These are phyloP conservation scores for Singerocomus rubriflavus DNA, from an alignment of 1,284 basidiomycete genomes.

Conservation along the genomic window DNA sequence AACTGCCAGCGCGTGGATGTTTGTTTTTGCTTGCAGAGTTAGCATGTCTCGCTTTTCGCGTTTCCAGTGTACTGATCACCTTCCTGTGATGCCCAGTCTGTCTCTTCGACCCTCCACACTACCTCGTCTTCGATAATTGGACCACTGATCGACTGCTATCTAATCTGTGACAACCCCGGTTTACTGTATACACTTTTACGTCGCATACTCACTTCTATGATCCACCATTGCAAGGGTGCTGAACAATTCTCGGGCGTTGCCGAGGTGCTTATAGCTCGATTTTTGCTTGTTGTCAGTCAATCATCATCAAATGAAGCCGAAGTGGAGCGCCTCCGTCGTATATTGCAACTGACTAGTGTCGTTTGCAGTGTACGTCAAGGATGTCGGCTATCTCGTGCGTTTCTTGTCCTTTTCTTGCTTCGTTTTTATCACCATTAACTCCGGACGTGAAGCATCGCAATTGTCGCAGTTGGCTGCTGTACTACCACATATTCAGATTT, in stretches of 20 bases:
- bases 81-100: slow-evolving; percentile 45
- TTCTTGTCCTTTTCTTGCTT: background rate
- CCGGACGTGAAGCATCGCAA: slow-evolving; percentile 42
- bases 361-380: slow-evolving; percentile 62
- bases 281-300: slow-evolving; percentile 21
- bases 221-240: slow-evolving; percentile 73
- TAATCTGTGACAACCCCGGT: slow-evolving; percentile 44
- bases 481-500: slow-evolving; percentile 40
- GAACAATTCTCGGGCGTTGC: slow-evolving; percentile 62
- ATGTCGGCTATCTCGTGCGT: slow-evolving; percentile 56
- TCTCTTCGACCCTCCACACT: slow-evolving; percentile 78
- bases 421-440: background rate
- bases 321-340: slow-evolving; percentile 35
- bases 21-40: slow-evolving; percentile 74
- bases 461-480: slow-evolving; percentile 45
- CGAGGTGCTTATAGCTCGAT: slow-evolving; percentile 47
- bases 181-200: slow-evolving; percentile 55
- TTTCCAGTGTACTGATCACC: slow-evolving; percentile 3
- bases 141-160: slow-evolving; percentile 52
- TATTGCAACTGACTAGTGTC: slow-evolving; percentile 49
- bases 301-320: slow-evolving; percentile 15
- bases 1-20: slow-evolving; percentile 62
- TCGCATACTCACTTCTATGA: slow-evolving; percentile 72
- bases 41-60: slow-evolving; percentile 15
- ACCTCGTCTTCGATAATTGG: slow-evolving; percentile 61